Conservation (phyloP, 495 filamentous ascomycete genomes). For the Apodospora peruviana region DNA sequence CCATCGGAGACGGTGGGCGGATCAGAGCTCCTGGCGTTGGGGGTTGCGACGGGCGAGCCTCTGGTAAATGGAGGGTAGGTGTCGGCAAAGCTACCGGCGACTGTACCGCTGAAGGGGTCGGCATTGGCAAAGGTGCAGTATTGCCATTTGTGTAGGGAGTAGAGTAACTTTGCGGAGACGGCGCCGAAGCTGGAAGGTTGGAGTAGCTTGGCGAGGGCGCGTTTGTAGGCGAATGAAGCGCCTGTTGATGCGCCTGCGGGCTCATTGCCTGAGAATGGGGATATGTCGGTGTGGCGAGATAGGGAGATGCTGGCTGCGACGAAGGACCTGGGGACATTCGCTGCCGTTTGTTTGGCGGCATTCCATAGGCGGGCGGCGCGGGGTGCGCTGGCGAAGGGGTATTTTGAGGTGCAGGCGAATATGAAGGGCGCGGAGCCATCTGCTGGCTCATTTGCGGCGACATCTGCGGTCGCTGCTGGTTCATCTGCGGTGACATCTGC, state of each 20-base stretch:
- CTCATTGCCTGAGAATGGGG: no score
- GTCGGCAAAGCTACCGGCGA: constrained; percentile 9
- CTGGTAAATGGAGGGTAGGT: constrained; percentile 16
- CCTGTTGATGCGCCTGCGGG: constrained; percentile 4
- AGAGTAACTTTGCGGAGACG: constrained; percentile 3
- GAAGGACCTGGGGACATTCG: constrained; percentile 61
- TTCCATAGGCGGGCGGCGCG: constrained; percentile 18
- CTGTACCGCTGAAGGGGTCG: constrained; percentile 1
- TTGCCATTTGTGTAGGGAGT: constrained; percentile 18
- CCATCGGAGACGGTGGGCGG: not conserved
- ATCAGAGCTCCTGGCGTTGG: constrained; percentile 14
- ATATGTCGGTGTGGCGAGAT: constrained; percentile 9
- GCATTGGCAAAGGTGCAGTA: constrained; percentile 7
- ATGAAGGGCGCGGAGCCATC: constrained; percentile 7
- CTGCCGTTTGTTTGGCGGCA: constrained; percentile 61
- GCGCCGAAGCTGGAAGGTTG: constrained; percentile 7
- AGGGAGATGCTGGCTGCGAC: constrained; percentile 24
- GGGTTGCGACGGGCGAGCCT: constrained; percentile 21
- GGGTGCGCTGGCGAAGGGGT: constrained; percentile 28
- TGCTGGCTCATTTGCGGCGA: not conserved
- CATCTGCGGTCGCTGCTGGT: constrained; percentile 14
- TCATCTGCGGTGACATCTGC: constrained; percentile 9
- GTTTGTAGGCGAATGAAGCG: constrained; percentile 3
- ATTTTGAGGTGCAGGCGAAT: constrained; percentile 30
- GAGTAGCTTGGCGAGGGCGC: constrained; percentile 15